A percentile compares a stretch with the other conserved stretches of the same genome.
Conservation (phyloP, 1,284 basidiomycete genomes). For the Tylopilus sp. region DNA sequence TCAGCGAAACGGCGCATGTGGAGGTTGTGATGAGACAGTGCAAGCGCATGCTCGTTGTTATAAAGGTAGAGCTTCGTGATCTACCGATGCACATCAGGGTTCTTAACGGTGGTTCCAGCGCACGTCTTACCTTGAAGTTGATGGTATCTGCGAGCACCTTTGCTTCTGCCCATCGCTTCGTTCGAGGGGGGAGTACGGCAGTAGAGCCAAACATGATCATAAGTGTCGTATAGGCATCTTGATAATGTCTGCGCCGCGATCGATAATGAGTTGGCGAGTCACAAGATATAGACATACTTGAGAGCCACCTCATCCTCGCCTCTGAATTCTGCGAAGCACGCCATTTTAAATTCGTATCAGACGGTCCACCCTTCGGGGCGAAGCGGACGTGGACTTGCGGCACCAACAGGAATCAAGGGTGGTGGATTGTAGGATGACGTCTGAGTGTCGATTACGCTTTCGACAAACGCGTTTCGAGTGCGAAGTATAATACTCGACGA, state of each 20-base stretch:
- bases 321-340: conserved; percentile 91
- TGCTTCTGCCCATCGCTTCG: conserved; percentile 98
- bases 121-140: too few relatives aligned
- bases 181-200: conserved; percentile 84
- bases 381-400: conserved; percentile 54
- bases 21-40: conserved; percentile 80
- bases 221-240: conserved; percentile 88
- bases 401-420: conserved; percentile 69
- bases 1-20: too few relatives aligned
- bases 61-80: conserved; percentile 84
- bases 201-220: conserved; percentile 90
- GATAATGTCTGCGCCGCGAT: conserved; percentile 78
- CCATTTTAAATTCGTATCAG: conserved; percentile 98
- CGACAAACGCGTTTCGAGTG: too few relatives aligned
- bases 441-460: too few relatives aligned
- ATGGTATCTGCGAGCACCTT: conserved; percentile 80
- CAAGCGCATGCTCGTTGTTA: conserved; percentile 82
- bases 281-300: conserved; percentile 52
- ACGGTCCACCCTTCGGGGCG: conserved; percentile 93
- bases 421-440: too few relatives aligned
- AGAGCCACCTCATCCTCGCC: conserved; percentile 30
- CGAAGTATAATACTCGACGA: too few relatives aligned
- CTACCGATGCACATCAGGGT: too few relatives aligned
- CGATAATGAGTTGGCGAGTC: conserved; percentile 2
- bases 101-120: too few relatives aligned